Percentiles rank a stretch among this genome's conserved stretches.
These are phyloP conservation scores for Petunia axillaris DNA, from an alignment of 257 asterid species.

Conservation along the genomic window DNA sequence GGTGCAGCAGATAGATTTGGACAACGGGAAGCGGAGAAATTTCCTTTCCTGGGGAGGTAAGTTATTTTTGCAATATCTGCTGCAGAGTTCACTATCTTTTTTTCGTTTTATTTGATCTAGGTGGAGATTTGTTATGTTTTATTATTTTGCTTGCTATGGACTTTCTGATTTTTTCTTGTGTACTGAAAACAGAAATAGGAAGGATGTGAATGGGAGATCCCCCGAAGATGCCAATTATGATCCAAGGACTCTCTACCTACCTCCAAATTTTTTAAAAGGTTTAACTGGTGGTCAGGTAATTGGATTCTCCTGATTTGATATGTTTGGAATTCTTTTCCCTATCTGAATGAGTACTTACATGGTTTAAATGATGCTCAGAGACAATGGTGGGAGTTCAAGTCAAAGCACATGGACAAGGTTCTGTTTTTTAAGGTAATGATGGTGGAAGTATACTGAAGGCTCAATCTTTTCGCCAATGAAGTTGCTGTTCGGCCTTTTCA, in stretches of 20 bases:
- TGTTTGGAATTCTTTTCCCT: slow-evolving; percentile 19
- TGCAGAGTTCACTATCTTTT: not conserved
- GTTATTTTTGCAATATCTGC: slow-evolving; percentile 35
- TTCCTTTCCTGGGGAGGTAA: slow-evolving; percentile 75
- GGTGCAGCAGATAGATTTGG: slow-evolving; percentile 69
- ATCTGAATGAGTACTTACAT: slow-evolving; percentile 11
- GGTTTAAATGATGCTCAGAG: slow-evolving; percentile 55
- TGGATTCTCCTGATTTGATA: slow-evolving; percentile 33
- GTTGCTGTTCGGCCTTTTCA: slow-evolving; percentile 5
- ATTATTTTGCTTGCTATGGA: not conserved
- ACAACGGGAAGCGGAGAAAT: slow-evolving; percentile 67
- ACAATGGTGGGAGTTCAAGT: slow-evolving; percentile 99
- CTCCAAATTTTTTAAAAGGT: slow-evolving; percentile 68
- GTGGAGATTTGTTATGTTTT: not conserved
- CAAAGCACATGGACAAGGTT: slow-evolving; percentile 98
- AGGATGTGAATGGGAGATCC: slow-evolving; percentile 74
- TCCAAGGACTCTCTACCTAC: slow-evolving; percentile 80
- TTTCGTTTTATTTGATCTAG: not conserved
- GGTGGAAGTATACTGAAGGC: slow-evolving; percentile 28
- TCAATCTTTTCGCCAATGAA: slow-evolving; percentile 23
- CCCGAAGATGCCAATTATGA: slow-evolving; percentile 79
- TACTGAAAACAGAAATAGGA: slow-evolving; percentile 60
- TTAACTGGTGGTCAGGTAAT: slow-evolving; percentile 92
- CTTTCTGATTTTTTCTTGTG: slow-evolving; percentile 3
- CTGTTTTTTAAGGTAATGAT: slow-evolving; percentile 86